These are phyloP conservation scores for Hygrophorus pudorinus DNA, from an alignment of 768 basidiomycete genomes.

Conservation along the genomic window DNA sequence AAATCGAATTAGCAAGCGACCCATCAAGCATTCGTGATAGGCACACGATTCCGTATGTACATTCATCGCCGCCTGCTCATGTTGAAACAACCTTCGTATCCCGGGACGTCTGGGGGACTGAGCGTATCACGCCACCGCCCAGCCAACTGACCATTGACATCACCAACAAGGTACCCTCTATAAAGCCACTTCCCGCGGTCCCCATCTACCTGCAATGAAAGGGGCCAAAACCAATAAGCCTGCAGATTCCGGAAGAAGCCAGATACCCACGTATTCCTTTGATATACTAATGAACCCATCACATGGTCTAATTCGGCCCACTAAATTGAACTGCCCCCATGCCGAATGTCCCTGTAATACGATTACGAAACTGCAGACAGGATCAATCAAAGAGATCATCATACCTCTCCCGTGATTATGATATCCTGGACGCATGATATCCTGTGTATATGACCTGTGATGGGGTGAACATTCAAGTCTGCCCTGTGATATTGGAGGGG, in stretches of 20 bases:
- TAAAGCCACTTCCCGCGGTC: slow-evolving; percentile 82
- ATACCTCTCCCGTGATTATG: slow-evolving; percentile 67
- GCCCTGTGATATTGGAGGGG: slow-evolving; percentile 23
- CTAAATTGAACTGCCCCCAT: slow-evolving; percentile 79
- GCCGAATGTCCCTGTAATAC: slow-evolving; percentile 69
- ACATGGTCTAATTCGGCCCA: slow-evolving; percentile 69
- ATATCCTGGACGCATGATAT: slow-evolving; percentile 38
- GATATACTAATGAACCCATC: slow-evolving; percentile 74
- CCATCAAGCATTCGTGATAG: neutral
- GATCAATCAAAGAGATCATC: slow-evolving; percentile 1
- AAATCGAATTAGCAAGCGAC: neutral
- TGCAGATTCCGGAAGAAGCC: slow-evolving; percentile 6
- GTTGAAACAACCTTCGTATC: slow-evolving; percentile 82
- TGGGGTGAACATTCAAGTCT: too few relatives aligned
- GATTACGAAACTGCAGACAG: neutral
- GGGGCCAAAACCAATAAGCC: slow-evolving; percentile 2
- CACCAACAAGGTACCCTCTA: slow-evolving; percentile 72
- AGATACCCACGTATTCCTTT: slow-evolving; percentile 69
- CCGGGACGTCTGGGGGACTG: slow-evolving; percentile 47
- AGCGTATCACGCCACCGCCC: slow-evolving; percentile 86
- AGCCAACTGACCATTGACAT: slow-evolving; percentile 56
- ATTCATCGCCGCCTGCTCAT: slow-evolving; percentile 55
- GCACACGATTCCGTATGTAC: neutral
- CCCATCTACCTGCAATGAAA: slow-evolving; percentile 41
- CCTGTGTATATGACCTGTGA: neutral